Conservation (phyloP, 768 basidiomycete genomes). For the Mycena venus region DNA sequence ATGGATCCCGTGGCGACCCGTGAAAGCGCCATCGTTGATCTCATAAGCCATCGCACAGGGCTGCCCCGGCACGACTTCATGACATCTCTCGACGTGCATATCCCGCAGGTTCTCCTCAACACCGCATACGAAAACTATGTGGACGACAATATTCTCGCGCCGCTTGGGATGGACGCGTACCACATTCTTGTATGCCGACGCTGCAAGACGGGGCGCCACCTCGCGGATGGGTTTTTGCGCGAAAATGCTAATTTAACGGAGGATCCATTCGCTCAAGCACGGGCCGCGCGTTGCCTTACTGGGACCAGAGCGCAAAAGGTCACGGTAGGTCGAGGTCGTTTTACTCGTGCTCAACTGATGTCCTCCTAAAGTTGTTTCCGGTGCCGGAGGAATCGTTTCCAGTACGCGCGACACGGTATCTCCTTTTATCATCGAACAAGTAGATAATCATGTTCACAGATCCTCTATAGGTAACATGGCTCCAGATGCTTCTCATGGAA, state of each 20-base stretch:
- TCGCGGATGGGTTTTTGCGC: constrained; percentile 41
- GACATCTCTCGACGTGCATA: background rate
- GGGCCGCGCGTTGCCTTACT: constrained; percentile 35
- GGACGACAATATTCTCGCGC: constrained; percentile 43
- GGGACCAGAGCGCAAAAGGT: constrained; percentile 40
- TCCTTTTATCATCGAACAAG: too few relatives aligned
- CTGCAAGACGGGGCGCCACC: constrained; percentile 40
- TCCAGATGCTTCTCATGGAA: constrained; percentile 43
- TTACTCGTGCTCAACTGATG: too few relatives aligned
- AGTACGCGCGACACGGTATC: constrained; percentile 44
- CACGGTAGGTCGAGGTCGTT: constrained; percentile 15
- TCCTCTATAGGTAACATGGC: constrained; percentile 41
- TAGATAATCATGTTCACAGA: too few relatives aligned
- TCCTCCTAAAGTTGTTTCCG: constrained; percentile 37
- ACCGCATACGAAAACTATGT: constrained; percentile 40
- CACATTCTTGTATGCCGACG: constrained; percentile 43
- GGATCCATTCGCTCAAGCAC: constrained; percentile 37
- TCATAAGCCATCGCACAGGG: constrained; percentile 31
- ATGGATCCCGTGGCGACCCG: constrained; percentile 38
- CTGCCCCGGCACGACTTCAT: constrained; percentile 36
- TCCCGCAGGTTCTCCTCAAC: constrained; percentile 30
- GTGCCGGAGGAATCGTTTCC: constrained; percentile 46
- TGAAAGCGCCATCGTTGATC: constrained; percentile 23
- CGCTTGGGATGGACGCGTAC: constrained; percentile 42
- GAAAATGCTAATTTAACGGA: constrained; percentile 33